A percentile compares a stretch with the other conserved stretches of the same genome.
phyloP scores from a whole-genome alignment of 139 green algal species.

The Trebouxia sp. region DNA sequence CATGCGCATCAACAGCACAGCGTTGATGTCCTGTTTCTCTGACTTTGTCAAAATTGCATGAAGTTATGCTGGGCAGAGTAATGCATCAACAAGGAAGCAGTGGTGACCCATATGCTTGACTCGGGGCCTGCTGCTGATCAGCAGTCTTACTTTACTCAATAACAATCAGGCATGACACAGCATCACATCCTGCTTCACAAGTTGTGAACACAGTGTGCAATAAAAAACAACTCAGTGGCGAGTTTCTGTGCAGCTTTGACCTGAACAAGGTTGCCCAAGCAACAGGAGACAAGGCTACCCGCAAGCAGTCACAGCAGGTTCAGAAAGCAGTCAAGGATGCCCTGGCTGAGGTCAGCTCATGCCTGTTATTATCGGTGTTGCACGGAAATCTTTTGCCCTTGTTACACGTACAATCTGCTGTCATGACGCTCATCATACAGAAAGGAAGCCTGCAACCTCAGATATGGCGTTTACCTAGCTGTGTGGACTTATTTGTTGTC shows the following conservation, averaged over 20 bases:
- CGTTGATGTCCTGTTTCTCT: not conserved
- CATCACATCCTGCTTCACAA: not conserved
- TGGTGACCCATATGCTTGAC: not conserved
- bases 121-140: not conserved
- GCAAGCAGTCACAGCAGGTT: slow-evolving; percentile 18
- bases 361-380: not conserved
- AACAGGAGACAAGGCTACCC: not conserved
- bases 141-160: not conserved
- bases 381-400: too few relatives aligned
- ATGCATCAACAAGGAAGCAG: not conserved
- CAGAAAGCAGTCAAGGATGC: slow-evolving; percentile 2
- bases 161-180: not conserved
- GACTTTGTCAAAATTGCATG: not conserved
- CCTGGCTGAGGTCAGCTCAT: not conserved
- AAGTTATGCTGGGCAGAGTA: not conserved
- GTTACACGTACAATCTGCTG: too few relatives aligned
- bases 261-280: slow-evolving; percentile 24
- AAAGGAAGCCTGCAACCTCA: too few relatives aligned
- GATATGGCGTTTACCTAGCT: too few relatives aligned
- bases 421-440: too few relatives aligned
- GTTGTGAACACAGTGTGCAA: not conserved
- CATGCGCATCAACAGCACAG: not conserved
- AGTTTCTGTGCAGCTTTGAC: slow-evolving; percentile 1
- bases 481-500: too few relatives aligned
- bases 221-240: not conserved